Evolutionary conservation across 2,329 filamentous ascomycete species (phyloP), one percentile per base, ranked within the genome.

Genomic region (Fonsecaea monophora): DNA sequence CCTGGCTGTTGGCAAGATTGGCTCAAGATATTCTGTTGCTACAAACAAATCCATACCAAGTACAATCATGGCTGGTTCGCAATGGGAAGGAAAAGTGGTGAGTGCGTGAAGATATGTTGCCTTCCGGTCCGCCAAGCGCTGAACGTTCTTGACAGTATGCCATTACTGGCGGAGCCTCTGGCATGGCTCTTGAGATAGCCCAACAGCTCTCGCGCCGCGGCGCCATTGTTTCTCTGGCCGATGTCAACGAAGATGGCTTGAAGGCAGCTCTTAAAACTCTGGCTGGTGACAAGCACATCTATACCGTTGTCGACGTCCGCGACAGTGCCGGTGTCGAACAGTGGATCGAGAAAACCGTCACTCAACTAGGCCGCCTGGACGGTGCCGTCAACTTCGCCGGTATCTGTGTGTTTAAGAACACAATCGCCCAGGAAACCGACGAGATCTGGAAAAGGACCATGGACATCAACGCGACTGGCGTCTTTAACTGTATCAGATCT

Each of bases 401-500:
- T 21, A 48, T 68, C 32, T 62, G 66, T 30, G 74, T 76, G 32
- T 74, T 75, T 0, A 64, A 74, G 2, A 70, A 70, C 2, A 53
- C 64, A 21, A 68, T 78, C 32, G 62, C 70, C 4, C 77, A 78
- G 4, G 71, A 79, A 21, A 74, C 74, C 0, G 77, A 81, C n/a
- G 75, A 78, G 0, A 75, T 79, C 25, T 84, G 80, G 80, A 76
- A 80, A 53, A 72, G 73, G 37, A 73, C 80, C 9, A 72, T 84
- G 53, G 71, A 73, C 1, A 79, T 84, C 7, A 85, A 85, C 70
- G 66, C 80, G 6, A 78, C 73, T 5, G 84, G 85, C 4, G 74
- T 82, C 32, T 82, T 86, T 74, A 81, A 84, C 58, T 85, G 82
- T 64, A 66, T 87, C 65, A 75, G 82, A n/a, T 80, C 82, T 13